Conservation (phyloP, 2,329 filamentous ascomycete species). For the Emmonsiellopsis sp. region DNA sequence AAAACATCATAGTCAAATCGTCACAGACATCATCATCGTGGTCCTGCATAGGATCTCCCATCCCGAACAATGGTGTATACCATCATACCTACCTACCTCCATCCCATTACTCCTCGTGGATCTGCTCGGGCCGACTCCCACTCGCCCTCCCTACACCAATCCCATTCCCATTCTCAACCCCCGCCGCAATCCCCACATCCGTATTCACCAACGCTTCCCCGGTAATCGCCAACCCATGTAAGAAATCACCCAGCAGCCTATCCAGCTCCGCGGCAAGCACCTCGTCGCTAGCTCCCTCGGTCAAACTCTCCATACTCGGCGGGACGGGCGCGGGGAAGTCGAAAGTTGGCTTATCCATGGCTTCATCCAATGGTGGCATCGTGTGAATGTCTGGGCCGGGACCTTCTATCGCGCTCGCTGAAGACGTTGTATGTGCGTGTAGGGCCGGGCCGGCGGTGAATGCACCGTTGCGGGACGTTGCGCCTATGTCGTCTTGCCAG, state of each 20-base stretch:
- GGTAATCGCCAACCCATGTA: slow-evolving; percentile 29
- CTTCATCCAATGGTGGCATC: neutral
- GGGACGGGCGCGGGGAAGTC: slow-evolving; percentile 30
- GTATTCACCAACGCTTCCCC: slow-evolving; percentile 21
- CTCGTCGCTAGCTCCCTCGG: slow-evolving; percentile 27
- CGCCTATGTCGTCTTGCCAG: neutral
- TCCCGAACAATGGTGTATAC: no score
- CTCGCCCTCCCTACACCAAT: neutral
- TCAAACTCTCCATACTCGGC: slow-evolving; percentile 30
- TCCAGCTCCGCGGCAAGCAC: slow-evolving; percentile 32
- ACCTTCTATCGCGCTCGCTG: no score
- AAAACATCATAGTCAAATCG: no score
- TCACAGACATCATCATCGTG: no score
- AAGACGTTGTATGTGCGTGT: no score
- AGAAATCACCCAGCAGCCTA: slow-evolving; percentile 31
- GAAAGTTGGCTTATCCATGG: neutral
- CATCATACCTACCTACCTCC: no score
- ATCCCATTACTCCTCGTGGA: neutral
- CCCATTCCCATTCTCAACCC: neutral
- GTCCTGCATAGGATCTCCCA: no score
- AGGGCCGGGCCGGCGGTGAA: neutral
- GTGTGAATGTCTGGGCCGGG: no score
- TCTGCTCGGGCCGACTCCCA: neutral
- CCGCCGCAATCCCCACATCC: slow-evolving; percentile 5
- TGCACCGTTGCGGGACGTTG: neutral